Evolutionary conservation across 23 red algal species (phyloP), one percentile per base, ranked within the genome.

Genomic region (Gracilaria gracilis): DNA sequence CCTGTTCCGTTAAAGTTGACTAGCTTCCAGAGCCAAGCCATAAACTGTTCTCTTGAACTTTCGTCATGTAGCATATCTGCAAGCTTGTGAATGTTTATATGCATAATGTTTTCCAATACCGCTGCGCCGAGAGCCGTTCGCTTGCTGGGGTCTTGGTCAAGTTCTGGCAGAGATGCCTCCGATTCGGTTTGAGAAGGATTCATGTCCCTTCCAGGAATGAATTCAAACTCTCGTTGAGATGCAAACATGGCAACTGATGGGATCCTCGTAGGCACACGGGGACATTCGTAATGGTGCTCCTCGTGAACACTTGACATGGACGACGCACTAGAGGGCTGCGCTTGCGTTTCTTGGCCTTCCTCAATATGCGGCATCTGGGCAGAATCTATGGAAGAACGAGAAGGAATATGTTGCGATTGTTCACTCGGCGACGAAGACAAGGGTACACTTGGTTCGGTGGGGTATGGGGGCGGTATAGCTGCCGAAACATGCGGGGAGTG

Each of bases 1-100:
- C 84, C 91, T 19, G 64, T 95, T 1, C 51, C 57, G 61, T 84
- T 90, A 17, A 73, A 92, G 65, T 95, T 83, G 29, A 85, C 71
- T 1, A 98, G 72, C 46, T 75, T 86, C 96, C 96, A 98, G 39
- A 98, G 44, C 96, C 96, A 98, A 16, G 67, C 81, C 96, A 98
- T 98, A 66, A 95, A 98, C 69, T 90, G 44, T 50, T 98, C 96
- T 8, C 96, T 62, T 2, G 88, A 76, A 21, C 88, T 92, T 61
- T 94, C 92, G 23, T 38, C 64, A 47, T 93, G 95, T 4, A 97
- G 61, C 42, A 76, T 47, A 39, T 97, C 87, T 0, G 89, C 95
- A 14, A 97, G 75, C 54, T 93, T 97, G 76, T 88, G 76, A 79
- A 97, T 97, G 42, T 91, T 90, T 2, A 86, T 75, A 0, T 48